Evolutionary conservation across 441 rosid species (phyloP), one percentile per base, ranked within the genome.

Genomic region (Pelargonium fulgidum): DNA sequence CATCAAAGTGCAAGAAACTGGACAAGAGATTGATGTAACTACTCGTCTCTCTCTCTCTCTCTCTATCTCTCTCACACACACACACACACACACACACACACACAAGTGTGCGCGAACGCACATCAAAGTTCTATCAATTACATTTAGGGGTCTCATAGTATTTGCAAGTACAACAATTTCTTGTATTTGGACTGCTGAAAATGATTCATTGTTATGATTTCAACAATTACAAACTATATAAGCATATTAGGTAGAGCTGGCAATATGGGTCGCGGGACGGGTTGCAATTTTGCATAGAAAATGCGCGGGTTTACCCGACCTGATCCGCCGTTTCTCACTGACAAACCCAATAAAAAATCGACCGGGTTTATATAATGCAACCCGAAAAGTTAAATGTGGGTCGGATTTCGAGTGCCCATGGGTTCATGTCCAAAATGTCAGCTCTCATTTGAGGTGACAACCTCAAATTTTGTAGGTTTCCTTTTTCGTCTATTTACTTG

Each of bases 1-100:
- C 70, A 62, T 89, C 75, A 82, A 81, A 66, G 79, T 83, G 65
- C 82, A 70, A 3, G 95, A 91, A 48, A 79, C 80, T 76, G 93
- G 90, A 63, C 75, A 68, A 62, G 73, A 69, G 54, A 73, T 45
- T 44, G 66, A 85, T 65, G 97, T 89, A 81, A 81, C 93, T 67
- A 62, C 19, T 33, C 22, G 62, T 39, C 17, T 63, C 61, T 11
- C 19, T 39, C 17, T 63, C 61, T 11, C 19, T 62, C 12, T 11
- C 19, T 39, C 17, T 63, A 52, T 11, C 19, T 62, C 12, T 33
- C 39, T 33, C 6, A 33, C 7, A 33, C 29, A 24, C 39, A 33
- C 39, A 33, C 3, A 29, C 4, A 29, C 36, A 29, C 36, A 29
- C 52, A 16, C 7, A 4, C 6, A 33, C 7, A 33, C 29, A 24